Evolutionary conservation across 805 yeast species (phyloP), one percentile per base, ranked within the genome.

Genomic region (Saccharomyces eubayanus): DNA sequence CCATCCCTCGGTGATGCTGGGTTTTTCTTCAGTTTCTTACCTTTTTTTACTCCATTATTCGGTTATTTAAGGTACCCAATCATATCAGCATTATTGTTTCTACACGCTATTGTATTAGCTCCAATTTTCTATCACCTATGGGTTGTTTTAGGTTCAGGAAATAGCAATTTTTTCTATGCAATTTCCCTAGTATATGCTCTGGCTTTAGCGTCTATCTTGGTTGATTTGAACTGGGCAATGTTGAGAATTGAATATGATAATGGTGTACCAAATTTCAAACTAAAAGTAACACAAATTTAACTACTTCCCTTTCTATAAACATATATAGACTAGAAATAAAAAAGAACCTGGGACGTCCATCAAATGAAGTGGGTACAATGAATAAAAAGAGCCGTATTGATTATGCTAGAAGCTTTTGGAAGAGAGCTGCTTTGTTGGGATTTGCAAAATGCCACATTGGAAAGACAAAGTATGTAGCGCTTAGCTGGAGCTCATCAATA

Each of bases 131-230:
- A 90, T 72, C 89, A 89, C 68, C 79, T 94, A 55, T 94, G 99
- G 99, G 88, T 92, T 60, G 86, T 85, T 55, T 76, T 89, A 54
- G 97, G 97, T 12, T 89, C 94, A 31, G 99, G 99, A 28, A 94
- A 94, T 72, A 84, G 97, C 51, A 94, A 94, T 70, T 94, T 94
- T 74, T 94, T 90, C 73, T 94, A 92, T 73, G 97, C 98, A 41
- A 87, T 94, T 62, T 89, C 94, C 3, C 76, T 94, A 55, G 87
- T 85, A 2, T 85, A 89, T 69, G 84, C 87, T 0, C 73, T 83
- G 8, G 87, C 90, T 3, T 77, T 89, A 59, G 81, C 83, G 0
- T 68, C 87, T 30, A 74, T 88, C 2, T 63, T 90, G 16, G 77
- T 85, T 46, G 98, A 94, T 62, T 79, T 88, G 59, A 72, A 85